Evolutionary conservation across 768 basidiomycete species (phyloP).

Genomic region (Phaffia tasmanica): DNA sequence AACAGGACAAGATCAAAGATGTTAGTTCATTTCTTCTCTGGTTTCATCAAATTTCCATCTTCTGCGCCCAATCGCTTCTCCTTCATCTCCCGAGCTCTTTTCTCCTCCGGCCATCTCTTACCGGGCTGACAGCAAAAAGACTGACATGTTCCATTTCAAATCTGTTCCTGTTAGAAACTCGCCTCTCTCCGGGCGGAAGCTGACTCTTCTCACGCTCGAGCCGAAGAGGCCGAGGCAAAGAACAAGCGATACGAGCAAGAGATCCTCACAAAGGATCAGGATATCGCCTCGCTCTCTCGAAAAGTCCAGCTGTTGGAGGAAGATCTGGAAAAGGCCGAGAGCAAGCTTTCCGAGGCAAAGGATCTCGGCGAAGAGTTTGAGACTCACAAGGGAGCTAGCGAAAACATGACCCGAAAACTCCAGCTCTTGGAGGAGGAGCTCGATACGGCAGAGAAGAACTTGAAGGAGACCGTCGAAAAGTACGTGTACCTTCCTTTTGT

Average conservation of each 20-base stretch:
- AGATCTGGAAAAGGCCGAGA: conserved; percentile 62
- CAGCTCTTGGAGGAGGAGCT: conserved; percentile 89
- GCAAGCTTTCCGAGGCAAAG: conserved; percentile 56
- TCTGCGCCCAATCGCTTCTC: too few species aligned
- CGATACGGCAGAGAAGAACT: conserved; percentile 86
- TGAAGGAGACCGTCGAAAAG: conserved; percentile 96
- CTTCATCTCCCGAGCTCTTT: background rate
- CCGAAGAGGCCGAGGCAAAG: conserved; percentile 75
- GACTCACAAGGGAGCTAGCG: conserved; percentile 56
- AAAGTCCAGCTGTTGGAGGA: conserved; percentile 50
- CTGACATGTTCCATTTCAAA: too few species aligned
- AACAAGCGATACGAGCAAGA: conserved; percentile 36
- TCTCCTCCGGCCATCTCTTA: too few species aligned
- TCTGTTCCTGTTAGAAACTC: conserved; percentile 41
- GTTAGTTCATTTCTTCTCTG: too few species aligned
- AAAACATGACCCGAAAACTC: conserved; percentile 68
- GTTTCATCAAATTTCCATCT: too few species aligned
- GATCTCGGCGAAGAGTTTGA: conserved; percentile 56
- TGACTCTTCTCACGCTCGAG: conserved; percentile 65
- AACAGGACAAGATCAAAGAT: too few species aligned
- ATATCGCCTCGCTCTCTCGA: conserved; percentile 65
- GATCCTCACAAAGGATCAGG: conserved; percentile 72
- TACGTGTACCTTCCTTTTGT: conserved; percentile 42
- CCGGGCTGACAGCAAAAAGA: too few species aligned
- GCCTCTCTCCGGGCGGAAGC: conserved; percentile 68